Evolutionary conservation across 208 protist genomes (phyloP).

Genomic region (Trichomonas tenax): DNA sequence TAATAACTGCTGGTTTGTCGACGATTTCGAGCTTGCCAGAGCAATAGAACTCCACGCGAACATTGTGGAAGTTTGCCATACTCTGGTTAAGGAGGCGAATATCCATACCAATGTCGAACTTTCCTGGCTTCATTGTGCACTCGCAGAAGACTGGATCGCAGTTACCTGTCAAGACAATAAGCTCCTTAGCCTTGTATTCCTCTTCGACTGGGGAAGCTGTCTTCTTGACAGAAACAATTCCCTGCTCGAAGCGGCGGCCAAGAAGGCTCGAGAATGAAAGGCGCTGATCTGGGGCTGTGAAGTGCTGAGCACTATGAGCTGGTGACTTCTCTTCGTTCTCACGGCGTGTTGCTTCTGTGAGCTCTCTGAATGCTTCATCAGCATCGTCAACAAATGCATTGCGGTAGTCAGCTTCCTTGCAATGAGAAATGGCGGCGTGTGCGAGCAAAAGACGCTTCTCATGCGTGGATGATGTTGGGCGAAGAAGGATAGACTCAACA

Average conservation of each 20-base stretch:
- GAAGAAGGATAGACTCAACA: not conserved
- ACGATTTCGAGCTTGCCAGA: not conserved
- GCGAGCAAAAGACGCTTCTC: not conserved
- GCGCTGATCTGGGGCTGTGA: not conserved
- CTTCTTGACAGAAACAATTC: not conserved
- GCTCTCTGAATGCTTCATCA: not conserved
- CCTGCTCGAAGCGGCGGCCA: not conserved
- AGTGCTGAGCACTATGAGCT: not conserved
- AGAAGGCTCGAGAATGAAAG: not conserved
- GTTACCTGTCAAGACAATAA: not conserved
- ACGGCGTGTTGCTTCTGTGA: no score
- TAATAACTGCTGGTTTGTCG: not conserved
- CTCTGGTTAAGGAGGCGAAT: not conserved
- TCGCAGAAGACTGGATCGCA: not conserved
- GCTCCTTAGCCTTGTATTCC: not conserved
- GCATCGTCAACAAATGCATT: not conserved
- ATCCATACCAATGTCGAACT: conserved; percentile 6
- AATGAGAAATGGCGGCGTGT: not conserved
- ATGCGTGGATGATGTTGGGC: not conserved
- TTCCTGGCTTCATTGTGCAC: not conserved
- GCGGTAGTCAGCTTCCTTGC: not conserved
- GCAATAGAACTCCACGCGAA: not conserved
- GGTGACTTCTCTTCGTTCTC: not conserved
- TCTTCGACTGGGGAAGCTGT: no score
- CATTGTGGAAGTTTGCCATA: not conserved